Conservation (phyloP, 148 eudicot genomes). For the Pharnaceum exiguum region DNA sequence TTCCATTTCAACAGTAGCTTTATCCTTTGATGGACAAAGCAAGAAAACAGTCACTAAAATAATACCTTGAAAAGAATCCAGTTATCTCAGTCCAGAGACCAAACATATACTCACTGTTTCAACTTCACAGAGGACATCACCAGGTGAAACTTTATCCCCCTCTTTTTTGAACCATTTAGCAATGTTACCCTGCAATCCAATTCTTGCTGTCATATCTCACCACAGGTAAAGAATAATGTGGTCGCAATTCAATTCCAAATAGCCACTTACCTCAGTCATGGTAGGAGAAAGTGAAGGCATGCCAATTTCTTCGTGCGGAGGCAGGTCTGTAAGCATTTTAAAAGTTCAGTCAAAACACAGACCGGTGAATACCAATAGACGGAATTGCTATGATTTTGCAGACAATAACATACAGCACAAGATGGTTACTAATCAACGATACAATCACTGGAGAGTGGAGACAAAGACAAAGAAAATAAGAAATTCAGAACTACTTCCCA, state of each 20-base stretch:
- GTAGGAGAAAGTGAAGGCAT: constrained; percentile 99
- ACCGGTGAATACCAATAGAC: background rate
- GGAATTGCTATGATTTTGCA: background rate
- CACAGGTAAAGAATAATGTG: background rate
- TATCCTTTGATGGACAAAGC: constrained; percentile 46
- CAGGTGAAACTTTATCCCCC: constrained; percentile 85
- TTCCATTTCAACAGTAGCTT: constrained; percentile 99
- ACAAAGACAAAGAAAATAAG: background rate
- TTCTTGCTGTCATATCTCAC: constrained; percentile 5
- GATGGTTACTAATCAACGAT: no score
- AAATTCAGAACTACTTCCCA: no score
- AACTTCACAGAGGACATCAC: constrained; percentile 98
- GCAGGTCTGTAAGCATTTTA: constrained; percentile 51
- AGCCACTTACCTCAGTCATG: constrained; percentile 76
- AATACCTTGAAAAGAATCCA: background rate
- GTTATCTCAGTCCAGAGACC: background rate
- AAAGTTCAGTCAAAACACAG: background rate
- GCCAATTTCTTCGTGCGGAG: constrained; percentile 89
- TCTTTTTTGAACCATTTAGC: constrained; percentile 97
- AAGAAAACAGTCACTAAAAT: background rate
- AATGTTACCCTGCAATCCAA: constrained; percentile 71
- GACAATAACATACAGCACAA: background rate
- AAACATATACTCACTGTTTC: constrained; percentile 63
- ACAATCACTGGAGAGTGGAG: no score
- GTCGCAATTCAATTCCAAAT: background rate